Conservation (phyloP, 257 asterid genomes). For the Forsythia suspensa region DNA sequence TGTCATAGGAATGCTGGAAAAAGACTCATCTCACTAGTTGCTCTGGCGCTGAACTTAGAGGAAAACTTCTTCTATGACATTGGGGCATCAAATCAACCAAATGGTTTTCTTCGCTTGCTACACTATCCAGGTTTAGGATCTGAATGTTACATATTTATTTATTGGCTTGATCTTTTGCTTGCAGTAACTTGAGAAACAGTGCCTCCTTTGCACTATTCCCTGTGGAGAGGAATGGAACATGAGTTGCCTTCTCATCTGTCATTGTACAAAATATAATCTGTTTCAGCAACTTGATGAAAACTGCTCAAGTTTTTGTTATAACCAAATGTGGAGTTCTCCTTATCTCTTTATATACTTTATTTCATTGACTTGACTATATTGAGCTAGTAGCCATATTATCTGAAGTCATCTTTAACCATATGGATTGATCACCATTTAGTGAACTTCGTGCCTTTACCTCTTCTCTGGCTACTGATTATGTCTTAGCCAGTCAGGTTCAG, state of each 20-base stretch:
- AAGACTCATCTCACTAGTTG: slow-evolving; percentile 39
- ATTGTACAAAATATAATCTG: neutral
- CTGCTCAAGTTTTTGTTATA: neutral
- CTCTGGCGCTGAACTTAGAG: slow-evolving; percentile 55
- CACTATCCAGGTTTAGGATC: slow-evolving; percentile 51
- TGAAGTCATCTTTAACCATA: neutral
- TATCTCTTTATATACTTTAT: neutral
- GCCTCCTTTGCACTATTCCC: neutral
- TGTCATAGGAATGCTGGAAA: slow-evolving; percentile 48
- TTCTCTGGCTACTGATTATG: too few relatives aligned
- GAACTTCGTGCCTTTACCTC: neutral
- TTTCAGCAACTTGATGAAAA: neutral
- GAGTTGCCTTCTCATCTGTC: neutral
- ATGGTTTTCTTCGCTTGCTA: slow-evolving; percentile 49
- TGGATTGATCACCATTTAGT: neutral
- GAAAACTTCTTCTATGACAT: slow-evolving; percentile 49
- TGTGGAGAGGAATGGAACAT: neutral
- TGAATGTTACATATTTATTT: neutral
- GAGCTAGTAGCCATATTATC: neutral
- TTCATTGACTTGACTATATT: neutral
- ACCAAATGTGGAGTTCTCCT: neutral
- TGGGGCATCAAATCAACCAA: slow-evolving; percentile 48
- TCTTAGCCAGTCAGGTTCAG: too few relatives aligned
- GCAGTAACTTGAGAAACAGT: neutral
- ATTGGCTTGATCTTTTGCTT: neutral